Percentiles rank a stretch among this genome's conserved stretches.
Conservation (phyloP, 345 rosid species). For the Capsella bursapastoris region DNA sequence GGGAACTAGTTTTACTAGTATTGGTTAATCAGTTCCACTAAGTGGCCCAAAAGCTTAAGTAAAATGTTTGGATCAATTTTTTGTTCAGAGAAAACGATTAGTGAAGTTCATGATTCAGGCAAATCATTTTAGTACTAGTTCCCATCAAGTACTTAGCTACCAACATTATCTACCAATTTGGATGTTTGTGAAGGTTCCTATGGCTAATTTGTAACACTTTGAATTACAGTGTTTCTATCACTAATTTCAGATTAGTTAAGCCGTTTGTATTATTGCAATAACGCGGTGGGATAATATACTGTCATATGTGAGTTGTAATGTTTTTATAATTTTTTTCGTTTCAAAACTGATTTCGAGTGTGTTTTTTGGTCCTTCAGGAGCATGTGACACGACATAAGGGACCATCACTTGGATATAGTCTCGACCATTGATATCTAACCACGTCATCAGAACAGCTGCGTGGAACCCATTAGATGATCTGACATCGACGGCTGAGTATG, state of each 20-base stretch:
- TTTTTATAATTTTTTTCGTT: background rate
- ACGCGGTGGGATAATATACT: constrained; percentile 4
- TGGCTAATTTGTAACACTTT: no score
- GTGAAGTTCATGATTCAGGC: no score
- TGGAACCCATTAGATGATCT: background rate
- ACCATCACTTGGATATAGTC: background rate
- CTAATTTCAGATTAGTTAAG: background rate
- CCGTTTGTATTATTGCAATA: background rate
- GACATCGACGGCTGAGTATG: constrained; percentile 10
- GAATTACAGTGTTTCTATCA: background rate
- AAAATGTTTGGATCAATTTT: no score
- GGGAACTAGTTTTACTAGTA: background rate
- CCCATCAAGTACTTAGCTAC: no score
- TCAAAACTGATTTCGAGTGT: background rate
- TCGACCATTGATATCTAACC: background rate
- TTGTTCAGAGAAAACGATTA: no score
- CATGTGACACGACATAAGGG: constrained; percentile 20
- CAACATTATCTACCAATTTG: no score
- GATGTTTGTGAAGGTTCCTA: no score
- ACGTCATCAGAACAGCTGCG: constrained; percentile 13
- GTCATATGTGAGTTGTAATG: constrained; percentile 6
- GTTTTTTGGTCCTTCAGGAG: background rate
- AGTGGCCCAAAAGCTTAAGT: no score
- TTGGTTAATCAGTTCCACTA: no score
- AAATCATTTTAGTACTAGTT: no score